Conservation (phyloP, 495 filamentous ascomycete species). For the Recurvomyces mirabilis region DNA sequence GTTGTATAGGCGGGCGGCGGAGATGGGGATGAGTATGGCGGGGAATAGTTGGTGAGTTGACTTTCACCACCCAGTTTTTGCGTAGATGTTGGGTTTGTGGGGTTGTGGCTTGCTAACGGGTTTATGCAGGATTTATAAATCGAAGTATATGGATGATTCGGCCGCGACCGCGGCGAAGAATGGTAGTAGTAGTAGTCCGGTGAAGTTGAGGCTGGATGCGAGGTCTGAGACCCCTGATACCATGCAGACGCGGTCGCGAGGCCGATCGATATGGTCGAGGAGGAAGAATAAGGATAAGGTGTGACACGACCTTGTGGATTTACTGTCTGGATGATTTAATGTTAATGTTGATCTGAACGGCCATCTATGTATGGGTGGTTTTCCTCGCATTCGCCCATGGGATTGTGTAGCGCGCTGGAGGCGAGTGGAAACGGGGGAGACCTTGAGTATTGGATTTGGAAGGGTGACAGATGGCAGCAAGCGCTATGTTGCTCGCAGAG, state of each 20-base stretch:
- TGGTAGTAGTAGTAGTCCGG: no score
- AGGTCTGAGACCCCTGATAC: background rate
- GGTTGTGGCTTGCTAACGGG: background rate
- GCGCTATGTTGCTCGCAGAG: background rate
- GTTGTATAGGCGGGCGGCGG: slow-evolving; percentile 81
- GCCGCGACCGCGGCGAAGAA: slow-evolving; percentile 21
- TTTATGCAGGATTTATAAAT: slow-evolving; percentile 11
- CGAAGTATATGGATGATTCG: slow-evolving; percentile 1
- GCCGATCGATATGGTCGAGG: background rate
- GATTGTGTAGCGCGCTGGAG: slow-evolving; percentile 47
- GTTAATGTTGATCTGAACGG: slow-evolving; percentile 18
- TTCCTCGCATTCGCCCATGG: slow-evolving; percentile 33
- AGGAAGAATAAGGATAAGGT: background rate
- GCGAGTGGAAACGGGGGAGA: no score
- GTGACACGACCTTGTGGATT: no score
- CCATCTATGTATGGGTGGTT: slow-evolving; percentile 43
- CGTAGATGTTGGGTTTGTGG: slow-evolving; percentile 5
- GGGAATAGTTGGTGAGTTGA: slow-evolving; percentile 91
- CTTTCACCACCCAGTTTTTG: no score
- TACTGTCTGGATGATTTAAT: no score
- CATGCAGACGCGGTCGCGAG: background rate
- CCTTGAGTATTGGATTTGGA: background rate
- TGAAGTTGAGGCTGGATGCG: slow-evolving; percentile 9
- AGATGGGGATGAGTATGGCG: slow-evolving; percentile 91
- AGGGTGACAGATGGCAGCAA: background rate